Base-by-base conservation (phyloP, 441 rosid genomes). In the Metrosideros polymorpha region DNA sequence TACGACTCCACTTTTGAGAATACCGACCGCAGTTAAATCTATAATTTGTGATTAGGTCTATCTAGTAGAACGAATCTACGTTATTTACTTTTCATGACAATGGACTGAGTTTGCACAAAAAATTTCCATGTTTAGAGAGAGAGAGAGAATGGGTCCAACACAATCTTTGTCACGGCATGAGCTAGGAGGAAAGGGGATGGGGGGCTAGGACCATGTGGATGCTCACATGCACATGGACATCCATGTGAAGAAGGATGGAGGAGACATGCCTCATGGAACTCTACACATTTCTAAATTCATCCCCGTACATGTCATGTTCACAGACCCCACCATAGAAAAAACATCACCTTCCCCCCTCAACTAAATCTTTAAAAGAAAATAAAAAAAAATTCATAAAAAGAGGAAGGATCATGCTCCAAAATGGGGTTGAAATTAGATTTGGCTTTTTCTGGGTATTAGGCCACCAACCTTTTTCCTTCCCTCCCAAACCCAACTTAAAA, bases 381-480 rank as follows among this genome's bases (percentile, higher is more conserved):
- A 39, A 22, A 9, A 22, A 18, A 3, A 71, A 39, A 9, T 2
- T 12, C n/a, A 24, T 5, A 35, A 3, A 22, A 71, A 19, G 24
- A 42, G 59, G 83, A 83, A 83, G 54, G 56, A 83, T 49, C 47
- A 75, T 86, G 83, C 85, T 25, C 49, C 77, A 17, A 43, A 49
- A 32, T 29, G 35, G 35, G 63, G 86, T 88, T 84, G 90, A 92
- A 90, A 90, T 92, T 92, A 84, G 43, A 85, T 83, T 89, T 89
- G 88, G 92, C 89, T 45, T 89, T 91, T 90, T 66, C 61, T 87
- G 82, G 87, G 85, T 22, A 86, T 90, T 88, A 89, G 93, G 92
- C 90, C 92, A 92, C 86, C 92, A 83, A 87, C 54, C 85, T 84
- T 87, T 88, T 84, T 76, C 13, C 86, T 86, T 83, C 90, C 63